Evolutionary conservation across 371 early-diverging fungal species (phyloP).

Genomic region (Mucor velutinosus): DNA sequence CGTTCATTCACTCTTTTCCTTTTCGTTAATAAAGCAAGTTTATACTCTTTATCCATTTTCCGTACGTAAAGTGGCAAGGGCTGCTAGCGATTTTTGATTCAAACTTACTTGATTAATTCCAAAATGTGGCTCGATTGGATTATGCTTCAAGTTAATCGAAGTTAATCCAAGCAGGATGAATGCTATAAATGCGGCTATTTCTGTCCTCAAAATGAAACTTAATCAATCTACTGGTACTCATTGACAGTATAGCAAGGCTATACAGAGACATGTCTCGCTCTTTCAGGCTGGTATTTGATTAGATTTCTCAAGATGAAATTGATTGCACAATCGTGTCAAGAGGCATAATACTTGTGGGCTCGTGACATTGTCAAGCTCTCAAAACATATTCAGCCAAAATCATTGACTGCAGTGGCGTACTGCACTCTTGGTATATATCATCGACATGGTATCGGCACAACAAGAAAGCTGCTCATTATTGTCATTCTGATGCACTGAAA

Average conservation of each 20-base stretch:
- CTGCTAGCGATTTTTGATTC: too few species aligned
- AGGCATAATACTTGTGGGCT: constrained; percentile 72
- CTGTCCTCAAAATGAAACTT: constrained; percentile 75
- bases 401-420: constrained; percentile 73
- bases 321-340: constrained; percentile 69
- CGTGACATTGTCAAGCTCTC: constrained; percentile 65
- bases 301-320: constrained; percentile 65
- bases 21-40: too few species aligned
- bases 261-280: constrained; percentile 78
- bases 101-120: constrained; percentile 41
- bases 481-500: too few species aligned
- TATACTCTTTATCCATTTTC: too few species aligned
- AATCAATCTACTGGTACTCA: constrained; percentile 94
- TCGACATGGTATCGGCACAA: constrained; percentile 78
- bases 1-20: too few species aligned
- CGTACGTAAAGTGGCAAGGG: too few species aligned
- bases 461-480: too few species aligned
- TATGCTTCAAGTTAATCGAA: constrained; percentile 92
- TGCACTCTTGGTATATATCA: constrained; percentile 80
- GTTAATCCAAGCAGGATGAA: constrained; percentile 85
- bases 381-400: constrained; percentile 44
- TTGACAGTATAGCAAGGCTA: constrained; percentile 81
- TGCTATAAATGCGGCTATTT: constrained; percentile 92
- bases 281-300: constrained; percentile 89
- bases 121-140: constrained; percentile 85